Base-by-base conservation (phyloP, 441 rosid genomes). In the Pelargonium citronellum region DNA sequence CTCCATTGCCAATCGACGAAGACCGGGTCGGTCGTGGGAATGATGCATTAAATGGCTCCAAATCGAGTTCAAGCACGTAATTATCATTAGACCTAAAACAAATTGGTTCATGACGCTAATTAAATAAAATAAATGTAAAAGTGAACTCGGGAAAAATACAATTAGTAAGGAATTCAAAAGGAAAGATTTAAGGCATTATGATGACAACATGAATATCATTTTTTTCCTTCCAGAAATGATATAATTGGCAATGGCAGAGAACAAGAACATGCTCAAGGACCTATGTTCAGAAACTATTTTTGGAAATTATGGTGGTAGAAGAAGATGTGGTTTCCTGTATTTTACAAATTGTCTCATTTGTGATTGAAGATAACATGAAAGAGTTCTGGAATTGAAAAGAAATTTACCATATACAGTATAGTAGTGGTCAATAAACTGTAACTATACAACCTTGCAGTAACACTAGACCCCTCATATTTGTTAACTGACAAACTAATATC, bases 1-100 rank as follows among this genome's bases (percentile, higher is more conserved):
- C 97, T 13, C 99, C 99, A 71, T 91, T 91, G 69, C 99, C 99
- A 76, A 91, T 91, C 2, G 94, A 94, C 71, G 97, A 91, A 34
- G 99, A 91, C 12, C 96, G 87, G 37, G 75, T 83, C 62, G 97
- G 96, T 41, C 90, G 90, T 68, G 99, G 99, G 47, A 91, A 83
- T 66, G 65, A 62, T 19, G 96, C 94, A 73, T 95, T 95, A 74
- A 95, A 95, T 6, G 97, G 99, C 78, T 91, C 96, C 69, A 95
- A 91, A 81, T 95, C 99, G 55, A 91, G 99, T 85, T 91, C 99
- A 46, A 95, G 97, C 68, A 4, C 67, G 64, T 76, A 89, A 19
- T 67, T 83, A 27, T 84, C 84, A 70, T 49, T 49, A 13, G 15
- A 49, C 15, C 57, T 49, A 49, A 13, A 13, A 13, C 15, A 49